A percentile compares a stretch with the other conserved stretches of the same genome.
These are phyloP conservation scores for Termitomyces sp. DNA, from an alignment of 1,284 basidiomycete genomes.

Conservation along the genomic window DNA sequence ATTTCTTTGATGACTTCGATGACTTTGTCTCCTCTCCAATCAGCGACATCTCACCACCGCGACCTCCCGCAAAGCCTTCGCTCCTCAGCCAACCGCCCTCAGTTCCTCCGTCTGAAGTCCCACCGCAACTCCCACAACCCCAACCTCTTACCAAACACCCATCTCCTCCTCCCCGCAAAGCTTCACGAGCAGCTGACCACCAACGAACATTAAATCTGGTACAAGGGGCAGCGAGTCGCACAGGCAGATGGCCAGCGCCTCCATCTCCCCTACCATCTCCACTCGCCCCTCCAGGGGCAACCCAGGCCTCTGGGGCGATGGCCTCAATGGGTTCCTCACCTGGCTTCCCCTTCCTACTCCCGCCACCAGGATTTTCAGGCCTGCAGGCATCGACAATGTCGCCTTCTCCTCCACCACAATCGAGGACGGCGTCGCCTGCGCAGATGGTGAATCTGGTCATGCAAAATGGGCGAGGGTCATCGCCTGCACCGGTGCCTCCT, in stretches of 20 bases:
- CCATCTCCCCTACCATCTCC: conserved; percentile 46
- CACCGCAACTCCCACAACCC: neutral
- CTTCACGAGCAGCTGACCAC: conserved; percentile 38
- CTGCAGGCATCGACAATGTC: conserved; percentile 4
- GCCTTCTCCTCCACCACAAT: conserved; percentile 4
- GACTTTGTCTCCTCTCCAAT: conserved; percentile 42
- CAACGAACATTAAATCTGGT: conserved; percentile 53
- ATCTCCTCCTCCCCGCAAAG: conserved; percentile 23
- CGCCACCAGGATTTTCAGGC: conserved; percentile 9
- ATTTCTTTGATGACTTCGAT: conserved; percentile 28
- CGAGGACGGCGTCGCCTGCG: conserved; percentile 3
- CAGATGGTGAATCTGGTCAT: neutral
- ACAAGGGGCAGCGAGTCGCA: conserved; percentile 45
- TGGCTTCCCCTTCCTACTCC: conserved; percentile 6
- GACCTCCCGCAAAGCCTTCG: conserved; percentile 35
- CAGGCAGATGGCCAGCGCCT: conserved; percentile 61
- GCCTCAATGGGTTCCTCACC: conserved; percentile 8
- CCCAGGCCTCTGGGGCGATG: conserved; percentile 6
- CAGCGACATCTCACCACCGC: conserved; percentile 38
- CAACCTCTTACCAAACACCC: conserved; percentile 18
- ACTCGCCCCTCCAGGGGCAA: conserved; percentile 37
- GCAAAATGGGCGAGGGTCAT: conserved; percentile 2
- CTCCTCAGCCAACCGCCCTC: conserved; percentile 9
- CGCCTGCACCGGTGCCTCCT: neutral
- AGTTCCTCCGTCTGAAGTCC: conserved; percentile 7